These are phyloP conservation scores for Aaosphaeria arxii DNA, from an alignment of 2,329 filamentous ascomycete genomes.

Conservation along the genomic window DNA sequence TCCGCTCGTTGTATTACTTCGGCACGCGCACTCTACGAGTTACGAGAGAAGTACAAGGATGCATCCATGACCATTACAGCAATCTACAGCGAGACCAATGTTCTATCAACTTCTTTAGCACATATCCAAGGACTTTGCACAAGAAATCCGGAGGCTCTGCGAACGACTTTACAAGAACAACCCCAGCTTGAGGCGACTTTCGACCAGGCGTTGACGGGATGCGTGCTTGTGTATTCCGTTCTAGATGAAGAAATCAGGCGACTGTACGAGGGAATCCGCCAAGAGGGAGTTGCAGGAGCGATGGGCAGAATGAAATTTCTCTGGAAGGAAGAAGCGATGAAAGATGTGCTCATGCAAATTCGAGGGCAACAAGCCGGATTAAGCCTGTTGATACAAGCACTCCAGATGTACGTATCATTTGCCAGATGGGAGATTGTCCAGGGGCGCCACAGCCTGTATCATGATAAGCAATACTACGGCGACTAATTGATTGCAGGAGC, in stretches of 20 bases:
- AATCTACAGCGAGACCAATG: slow-evolving; percentile 14
- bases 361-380: slow-evolving; percentile 2
- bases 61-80: slow-evolving; percentile 11
- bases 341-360: slow-evolving; percentile 5
- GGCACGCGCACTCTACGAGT: slow-evolving; percentile 8
- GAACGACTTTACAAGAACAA: slow-evolving; percentile 5
- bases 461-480: not conserved
- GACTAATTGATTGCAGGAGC: not conserved
- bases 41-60: slow-evolving; percentile 14
- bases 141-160: slow-evolving; percentile 4
- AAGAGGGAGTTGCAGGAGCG: not conserved
- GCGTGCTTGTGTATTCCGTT: slow-evolving; percentile 13
- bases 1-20: slow-evolving; percentile 6
- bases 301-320: slow-evolving; percentile 2
- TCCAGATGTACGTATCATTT: slow-evolving; percentile 1
- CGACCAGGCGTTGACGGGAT: slow-evolving; percentile 17
- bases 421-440: not conserved
- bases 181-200: slow-evolving; percentile 13
- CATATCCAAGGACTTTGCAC: slow-evolving; percentile 13
- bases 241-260: slow-evolving; percentile 14
- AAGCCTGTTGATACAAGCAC: slow-evolving; percentile 3
- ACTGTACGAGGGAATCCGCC: not conserved
- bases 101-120: slow-evolving; percentile 14
- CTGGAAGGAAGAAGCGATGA: slow-evolving; percentile 6
- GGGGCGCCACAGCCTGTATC: no score